Base-by-base conservation (phyloP, 306 rosid species). In the Coriaria nepalensis region DNA sequence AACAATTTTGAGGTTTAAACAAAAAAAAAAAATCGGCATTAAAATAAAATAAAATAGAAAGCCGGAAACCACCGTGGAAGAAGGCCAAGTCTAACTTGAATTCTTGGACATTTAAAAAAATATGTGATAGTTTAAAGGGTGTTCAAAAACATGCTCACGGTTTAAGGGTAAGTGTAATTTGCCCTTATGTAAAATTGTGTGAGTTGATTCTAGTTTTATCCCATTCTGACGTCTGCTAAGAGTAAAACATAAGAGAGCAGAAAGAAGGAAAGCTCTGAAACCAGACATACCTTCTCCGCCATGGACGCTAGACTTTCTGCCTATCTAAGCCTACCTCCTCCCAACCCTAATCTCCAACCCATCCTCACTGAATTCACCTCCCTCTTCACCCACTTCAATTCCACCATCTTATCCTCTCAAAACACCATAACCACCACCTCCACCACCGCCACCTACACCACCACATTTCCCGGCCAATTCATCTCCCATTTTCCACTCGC, bases 281-380 rank as follows among this genome's bases (percentile, higher is more conserved):
- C 29, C 29, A 20, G 3, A 20, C 29, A 20, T 20, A 29, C 6
- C 6, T 2, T 37, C 61, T 20, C 55, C 14, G 49, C 55, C 5
- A 81, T 90, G 95, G 98, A 90, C 48, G 61, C 73, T 49, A 69
- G 80, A 9, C 66, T 90, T 68, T 79, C 81, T 3, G 78, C 94
- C 37, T 75, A 82, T 47, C 90, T 88, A 1, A 82, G 82, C 60
- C 76, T 88, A 20, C 76, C 73, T 2, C 61, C 80, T 8, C 57
- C 71, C 4, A 70, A 64, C 13, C 71, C 69, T 32, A 41, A 49
- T 51, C 40, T 53, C 40, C 8, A 43, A 42, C 37, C 55, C 13
- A 7, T 10, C 10, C 41, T 67, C 46, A 5, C 14, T 6, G 68
- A 73, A 40, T 68, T 64, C 56, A 61, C 64, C 39, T 60, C 42